These are phyloP conservation scores for Aeminium ludgeri DNA, from an alignment of 495 filamentous ascomycete genomes.

Conservation along the genomic window DNA sequence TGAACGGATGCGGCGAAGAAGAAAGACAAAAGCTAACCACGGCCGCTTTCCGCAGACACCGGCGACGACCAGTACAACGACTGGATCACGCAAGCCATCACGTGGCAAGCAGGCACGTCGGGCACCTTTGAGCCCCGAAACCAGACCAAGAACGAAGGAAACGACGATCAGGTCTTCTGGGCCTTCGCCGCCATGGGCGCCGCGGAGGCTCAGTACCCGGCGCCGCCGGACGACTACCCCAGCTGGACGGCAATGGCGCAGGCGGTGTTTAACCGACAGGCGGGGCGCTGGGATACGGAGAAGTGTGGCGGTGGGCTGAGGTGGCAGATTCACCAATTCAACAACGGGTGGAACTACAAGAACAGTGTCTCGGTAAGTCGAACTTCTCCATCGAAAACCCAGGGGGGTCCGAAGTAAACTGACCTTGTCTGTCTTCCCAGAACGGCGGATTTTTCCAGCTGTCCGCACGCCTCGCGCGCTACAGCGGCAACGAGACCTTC, in stretches of 20 bases:
- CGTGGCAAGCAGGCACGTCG: constrained; percentile 29
- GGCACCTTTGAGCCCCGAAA: constrained; percentile 34
- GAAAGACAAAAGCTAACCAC: too few relatives aligned
- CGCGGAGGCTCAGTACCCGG: constrained; percentile 17
- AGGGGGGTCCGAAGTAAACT: too few relatives aligned
- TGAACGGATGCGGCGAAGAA: too few relatives aligned
- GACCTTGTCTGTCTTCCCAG: too few relatives aligned
- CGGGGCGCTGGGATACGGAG: constrained; percentile 37
- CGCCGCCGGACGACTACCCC: constrained; percentile 8
- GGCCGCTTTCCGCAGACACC: constrained; percentile 26
- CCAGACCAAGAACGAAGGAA: constrained; percentile 31
- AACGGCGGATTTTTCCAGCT: constrained; percentile 72
- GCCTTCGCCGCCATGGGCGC: constrained; percentile 19
- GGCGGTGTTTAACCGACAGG: constrained; percentile 19
- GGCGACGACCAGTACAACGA: constrained; percentile 36
- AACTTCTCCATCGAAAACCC: too few relatives aligned
- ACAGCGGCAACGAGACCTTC: constrained; percentile 66
- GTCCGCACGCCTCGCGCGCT: constrained; percentile 54
- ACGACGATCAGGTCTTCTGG: constrained; percentile 34
- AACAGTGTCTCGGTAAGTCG: constrained; percentile 44
- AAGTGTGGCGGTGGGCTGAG: constrained; percentile 28
- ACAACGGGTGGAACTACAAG: constrained; percentile 58
- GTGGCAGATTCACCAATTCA: constrained; percentile 75
- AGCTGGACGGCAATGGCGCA: constrained; percentile 18
- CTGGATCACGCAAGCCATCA: constrained; percentile 31